These are phyloP conservation scores for Penicillium sp. DNA, from an alignment of 2,329 filamentous ascomycete genomes.

Conservation along the genomic window DNA sequence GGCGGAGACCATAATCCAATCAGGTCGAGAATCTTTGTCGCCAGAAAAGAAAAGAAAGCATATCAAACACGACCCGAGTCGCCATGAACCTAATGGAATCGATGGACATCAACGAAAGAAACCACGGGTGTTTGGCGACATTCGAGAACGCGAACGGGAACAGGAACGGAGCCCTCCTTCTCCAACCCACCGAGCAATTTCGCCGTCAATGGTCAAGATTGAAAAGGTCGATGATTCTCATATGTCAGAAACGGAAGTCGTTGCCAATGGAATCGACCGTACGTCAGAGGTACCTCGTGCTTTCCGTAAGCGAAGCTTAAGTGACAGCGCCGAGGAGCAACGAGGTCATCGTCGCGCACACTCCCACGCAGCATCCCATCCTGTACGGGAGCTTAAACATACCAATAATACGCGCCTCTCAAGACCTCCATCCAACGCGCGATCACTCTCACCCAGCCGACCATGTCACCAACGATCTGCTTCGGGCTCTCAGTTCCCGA, in stretches of 20 bases:
- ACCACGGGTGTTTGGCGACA: constrained; percentile 30
- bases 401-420: constrained; percentile 29
- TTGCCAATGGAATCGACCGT: constrained; percentile 8
- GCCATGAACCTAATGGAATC: constrained; percentile 24
- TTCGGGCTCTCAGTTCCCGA: constrained; percentile 35
- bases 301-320: constrained; percentile 40
- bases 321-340: constrained; percentile 36
- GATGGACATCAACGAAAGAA: constrained; percentile 34
- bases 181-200: constrained; percentile 32
- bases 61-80: constrained; percentile 41
- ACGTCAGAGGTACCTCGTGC: constrained; percentile 21
- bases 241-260: constrained; percentile 24
- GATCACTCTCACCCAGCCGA: constrained; percentile 39
- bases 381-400: constrained; percentile 30
- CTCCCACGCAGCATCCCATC: constrained; percentile 19
- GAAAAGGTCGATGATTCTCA: constrained; percentile 37
- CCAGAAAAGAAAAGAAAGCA: constrained; percentile 49
- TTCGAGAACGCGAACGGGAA: constrained; percentile 15
- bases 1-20: constrained; percentile 52
- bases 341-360: constrained; percentile 29
- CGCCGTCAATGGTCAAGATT: constrained; percentile 37
- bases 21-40: constrained; percentile 46
- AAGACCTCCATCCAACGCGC: constrained; percentile 33
- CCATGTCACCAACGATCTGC: constrained; percentile 39
- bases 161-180: constrained; percentile 25